Evolutionary conservation across 2,329 filamentous ascomycete genomes (phyloP).

Genomic region (Cyclaneusma minus): DNA sequence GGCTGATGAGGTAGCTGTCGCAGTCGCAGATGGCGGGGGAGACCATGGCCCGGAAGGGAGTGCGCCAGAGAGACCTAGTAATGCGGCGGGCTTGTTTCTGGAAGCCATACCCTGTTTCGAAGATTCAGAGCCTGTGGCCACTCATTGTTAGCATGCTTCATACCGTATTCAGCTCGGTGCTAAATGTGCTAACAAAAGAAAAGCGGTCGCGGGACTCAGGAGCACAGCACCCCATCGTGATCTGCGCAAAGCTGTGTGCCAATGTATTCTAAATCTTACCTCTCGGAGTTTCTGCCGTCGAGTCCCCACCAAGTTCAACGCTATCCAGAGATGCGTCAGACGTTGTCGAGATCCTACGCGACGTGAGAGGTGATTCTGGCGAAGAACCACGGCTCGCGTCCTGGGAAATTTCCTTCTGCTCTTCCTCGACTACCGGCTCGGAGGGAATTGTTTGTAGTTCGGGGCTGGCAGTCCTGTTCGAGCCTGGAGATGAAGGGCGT

Average conservation of each 20-base stretch:
- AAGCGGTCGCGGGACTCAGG: too few species aligned
- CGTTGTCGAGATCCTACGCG: constrained; percentile 37
- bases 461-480: constrained; percentile 11
- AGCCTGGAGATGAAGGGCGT: constrained; percentile 20
- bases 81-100: too few species aligned
- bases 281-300: constrained; percentile 7
- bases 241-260: too few species aligned
- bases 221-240: too few species aligned
- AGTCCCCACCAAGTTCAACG: constrained; percentile 52
- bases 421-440: constrained; percentile 15
- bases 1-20: constrained; percentile 5
- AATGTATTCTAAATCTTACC: too few species aligned
- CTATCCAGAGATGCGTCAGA: constrained; percentile 44
- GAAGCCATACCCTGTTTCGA: constrained; percentile 43
- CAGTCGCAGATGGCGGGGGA: constrained; percentile 25
- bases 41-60: constrained; percentile 63
- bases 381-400: too few species aligned
- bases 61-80: constrained; percentile 57
- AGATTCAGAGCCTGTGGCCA: constrained; percentile 21
- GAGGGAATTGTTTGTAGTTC: constrained; percentile 14
- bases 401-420: constrained; percentile 10
- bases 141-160: constrained; percentile 10
- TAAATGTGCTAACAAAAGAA: too few species aligned
- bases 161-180: constrained; percentile 20
- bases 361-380: constrained; percentile 31